Percentiles rank a stretch among this genome's conserved stretches.
Conservation (phyloP, 495 filamentous ascomycete species). For the Aspergillus nidulans region DNA sequence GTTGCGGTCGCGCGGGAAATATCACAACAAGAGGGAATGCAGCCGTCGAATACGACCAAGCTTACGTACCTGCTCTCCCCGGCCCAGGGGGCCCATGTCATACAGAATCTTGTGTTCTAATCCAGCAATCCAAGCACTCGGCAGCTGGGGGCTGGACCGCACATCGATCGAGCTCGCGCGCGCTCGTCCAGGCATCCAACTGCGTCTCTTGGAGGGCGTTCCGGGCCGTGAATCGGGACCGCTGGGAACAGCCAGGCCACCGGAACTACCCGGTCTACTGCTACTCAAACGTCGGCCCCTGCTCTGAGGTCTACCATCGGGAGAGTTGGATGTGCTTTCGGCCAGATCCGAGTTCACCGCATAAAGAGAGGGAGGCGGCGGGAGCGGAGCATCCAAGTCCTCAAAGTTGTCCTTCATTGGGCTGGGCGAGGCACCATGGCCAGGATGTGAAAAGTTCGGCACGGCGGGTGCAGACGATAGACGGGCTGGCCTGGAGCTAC, state of each 20-base stretch:
- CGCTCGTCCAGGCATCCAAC: slow-evolving; percentile 51
- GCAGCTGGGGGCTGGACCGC: slow-evolving; percentile 13
- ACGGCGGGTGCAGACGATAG: slow-evolving; percentile 36
- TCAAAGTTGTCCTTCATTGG: slow-evolving; percentile 24
- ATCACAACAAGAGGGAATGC: not conserved
- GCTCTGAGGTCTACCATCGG: slow-evolving; percentile 35
- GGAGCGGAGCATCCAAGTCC: slow-evolving; percentile 31
- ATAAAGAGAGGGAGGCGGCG: slow-evolving; percentile 41
- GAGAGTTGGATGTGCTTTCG: slow-evolving; percentile 29
- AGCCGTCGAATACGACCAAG: not conserved
- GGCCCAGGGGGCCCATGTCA: slow-evolving; percentile 50
- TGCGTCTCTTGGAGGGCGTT: slow-evolving; percentile 45
- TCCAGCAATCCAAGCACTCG: slow-evolving; percentile 60
- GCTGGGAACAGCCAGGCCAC: slow-evolving; percentile 35
- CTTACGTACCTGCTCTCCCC: slow-evolving; percentile 55
- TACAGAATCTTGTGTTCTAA: slow-evolving; percentile 57
- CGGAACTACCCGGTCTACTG: slow-evolving; percentile 34
- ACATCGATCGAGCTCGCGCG: slow-evolving; percentile 36
- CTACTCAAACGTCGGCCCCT: slow-evolving; percentile 34
- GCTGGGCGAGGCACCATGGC: slow-evolving; percentile 16
- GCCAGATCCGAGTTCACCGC: slow-evolving; percentile 41
- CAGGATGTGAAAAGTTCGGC: slow-evolving; percentile 25
- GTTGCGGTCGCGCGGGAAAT: not conserved
- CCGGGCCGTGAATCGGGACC: slow-evolving; percentile 36
- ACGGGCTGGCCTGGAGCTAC: slow-evolving; percentile 35